phyloP scores from a whole-genome alignment of 192 early-diverging fungal species.

The Obelidium mucronatum region DNA sequence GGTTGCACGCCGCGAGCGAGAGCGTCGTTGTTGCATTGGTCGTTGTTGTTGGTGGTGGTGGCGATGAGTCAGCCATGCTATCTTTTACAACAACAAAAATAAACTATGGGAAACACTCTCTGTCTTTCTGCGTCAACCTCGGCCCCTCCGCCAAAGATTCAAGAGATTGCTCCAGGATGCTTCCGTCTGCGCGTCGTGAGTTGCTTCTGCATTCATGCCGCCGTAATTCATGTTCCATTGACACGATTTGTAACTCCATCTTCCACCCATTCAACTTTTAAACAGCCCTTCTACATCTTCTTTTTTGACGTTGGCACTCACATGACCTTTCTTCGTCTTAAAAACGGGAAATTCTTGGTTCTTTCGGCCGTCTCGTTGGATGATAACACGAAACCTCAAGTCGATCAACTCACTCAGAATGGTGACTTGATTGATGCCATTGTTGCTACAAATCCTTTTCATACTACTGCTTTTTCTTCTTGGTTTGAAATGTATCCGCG shows the following conservation, averaged over 20 bases:
- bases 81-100: too few relatives aligned
- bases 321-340: constrained; percentile 30
- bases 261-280: too few relatives aligned
- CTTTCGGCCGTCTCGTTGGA: constrained; percentile 29
- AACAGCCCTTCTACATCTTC: constrained; percentile 28
- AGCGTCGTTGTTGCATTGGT: too few relatives aligned
- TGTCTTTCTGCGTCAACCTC: background rate
- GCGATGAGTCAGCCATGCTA: too few relatives aligned
- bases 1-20: too few relatives aligned
- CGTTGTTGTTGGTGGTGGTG: too few relatives aligned
- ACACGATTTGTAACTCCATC: too few relatives aligned
- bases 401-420: constrained; percentile 31
- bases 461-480: constrained; percentile 21
- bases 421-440: constrained; percentile 39
- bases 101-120: background rate
- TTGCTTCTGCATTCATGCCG: too few relatives aligned
- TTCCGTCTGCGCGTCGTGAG: constrained; percentile 26
- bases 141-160: background rate
- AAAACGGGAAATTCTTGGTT: constrained; percentile 23
- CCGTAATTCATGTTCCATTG: too few relatives aligned
- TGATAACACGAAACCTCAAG: constrained; percentile 9
- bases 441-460: constrained; percentile 40
- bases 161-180: constrained; percentile 30
- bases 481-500: constrained; percentile 30
- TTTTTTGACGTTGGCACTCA: constrained; percentile 39